Base-by-base conservation (phyloP, 1,284 basidiomycete genomes). In the Puccinia hordei region DNA sequence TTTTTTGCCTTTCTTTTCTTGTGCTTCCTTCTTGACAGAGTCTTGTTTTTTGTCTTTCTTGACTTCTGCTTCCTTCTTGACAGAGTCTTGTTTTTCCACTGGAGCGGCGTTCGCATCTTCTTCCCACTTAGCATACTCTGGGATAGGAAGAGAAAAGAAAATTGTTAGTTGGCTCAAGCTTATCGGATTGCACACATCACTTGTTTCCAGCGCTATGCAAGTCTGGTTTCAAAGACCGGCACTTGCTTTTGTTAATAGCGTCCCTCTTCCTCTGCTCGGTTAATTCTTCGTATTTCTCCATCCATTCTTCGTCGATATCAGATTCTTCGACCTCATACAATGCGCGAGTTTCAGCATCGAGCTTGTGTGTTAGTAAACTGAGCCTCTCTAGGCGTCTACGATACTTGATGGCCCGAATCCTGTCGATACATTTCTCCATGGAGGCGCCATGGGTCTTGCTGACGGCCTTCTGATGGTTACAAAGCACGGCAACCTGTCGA, bases 401-500 rank as follows among this genome's bases (percentile, higher is more conserved):
- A 84, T 98, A 98, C 86, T 97, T 98, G 84, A 97, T 87, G 8
- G 89, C 89, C 55, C 91, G 86, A 55, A 88, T 85, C 87, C 88
- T 95, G 85, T 96, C 91, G 24, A 88, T 89, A 89, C 95, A 92
- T 87, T 93, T 97, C 83, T 92, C 91, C 92, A 97, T 95, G 6
- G 92, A 92, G 82, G 92, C 91, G 49, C 92, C 93, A 83, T 96
- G 94, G 19, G 90, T 92, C 87, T 97, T 98, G 75, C 93, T 92
- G 5, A 92, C 93, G 81, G 90, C 90, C 87, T 94, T 90, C 87
- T 97, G 95, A 92, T 98, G 95, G 89, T 98, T 98, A 89, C 95
- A 98, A 68, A 98, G 88, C 82, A 97, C 93, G 82, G 95, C 95
- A 13, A 98, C 95, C 88, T 92, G 90, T 75, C 95, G 92, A 86